Percentiles rank a stretch among this genome's conserved stretches.
These are phyloP conservation scores for Dujonia santamariae DNA, from an alignment of 1,139 yeast species.

Conservation along the genomic window DNA sequence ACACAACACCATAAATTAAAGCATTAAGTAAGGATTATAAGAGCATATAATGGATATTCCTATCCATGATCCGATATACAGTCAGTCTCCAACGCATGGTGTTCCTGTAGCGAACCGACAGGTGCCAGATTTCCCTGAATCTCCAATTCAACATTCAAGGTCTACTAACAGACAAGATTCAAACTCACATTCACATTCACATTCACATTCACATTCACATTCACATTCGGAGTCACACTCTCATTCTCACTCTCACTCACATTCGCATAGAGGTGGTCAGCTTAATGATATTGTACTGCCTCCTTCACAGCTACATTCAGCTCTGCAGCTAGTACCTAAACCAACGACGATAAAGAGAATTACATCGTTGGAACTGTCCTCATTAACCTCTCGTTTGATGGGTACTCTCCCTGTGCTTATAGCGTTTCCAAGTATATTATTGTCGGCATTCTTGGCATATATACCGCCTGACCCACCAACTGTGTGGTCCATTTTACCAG, in stretches of 20 bases:
- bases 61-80: conserved; percentile 4
- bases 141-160: not conserved
- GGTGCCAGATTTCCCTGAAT: not conserved
- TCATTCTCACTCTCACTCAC: too few species aligned
- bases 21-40: too few species aligned
- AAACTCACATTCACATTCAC: conserved; percentile 4
- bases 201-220: conserved; percentile 1
- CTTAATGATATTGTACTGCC: too few species aligned
- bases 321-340: not conserved
- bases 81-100: conserved; percentile 3
- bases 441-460: conserved; percentile 18
- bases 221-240: conserved; percentile 4
- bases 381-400: conserved; percentile 11
- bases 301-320: too few species aligned
- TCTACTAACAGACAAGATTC: not conserved
- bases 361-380: conserved; percentile 1
- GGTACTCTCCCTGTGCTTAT: conserved; percentile 28
- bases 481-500: not conserved
- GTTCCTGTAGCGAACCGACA: not conserved
- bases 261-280: too few species aligned
- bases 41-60: conserved; percentile 3
- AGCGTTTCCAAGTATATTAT: conserved; percentile 24
- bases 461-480: conserved; percentile 8
- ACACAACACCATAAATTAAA: too few species aligned
- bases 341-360: conserved; percentile 3